These are phyloP conservation scores for Cutaneotrichosporon daszewskae DNA, from an alignment of 1,284 basidiomycete species.

Conservation along the genomic window DNA sequence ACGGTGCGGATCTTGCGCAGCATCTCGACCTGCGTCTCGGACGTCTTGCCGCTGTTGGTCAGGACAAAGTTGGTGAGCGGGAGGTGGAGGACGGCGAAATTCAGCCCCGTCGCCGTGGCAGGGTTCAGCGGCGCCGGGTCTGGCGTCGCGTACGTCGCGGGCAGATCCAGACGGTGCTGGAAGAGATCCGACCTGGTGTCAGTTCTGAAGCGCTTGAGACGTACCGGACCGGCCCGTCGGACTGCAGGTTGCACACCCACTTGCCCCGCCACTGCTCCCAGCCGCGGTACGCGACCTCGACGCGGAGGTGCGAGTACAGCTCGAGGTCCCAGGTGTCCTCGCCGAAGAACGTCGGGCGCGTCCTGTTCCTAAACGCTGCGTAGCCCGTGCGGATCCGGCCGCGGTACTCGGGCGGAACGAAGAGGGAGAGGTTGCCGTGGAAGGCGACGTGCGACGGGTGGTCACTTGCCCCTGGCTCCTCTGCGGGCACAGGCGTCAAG, in stretches of 20 bases:
- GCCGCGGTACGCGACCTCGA: constrained; percentile 47
- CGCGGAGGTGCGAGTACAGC: constrained; percentile 48
- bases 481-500: constrained; percentile 26
- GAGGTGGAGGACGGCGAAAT: constrained; percentile 49
- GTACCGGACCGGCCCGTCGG: constrained; percentile 49
- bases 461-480: too few species aligned
- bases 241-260: constrained; percentile 52
- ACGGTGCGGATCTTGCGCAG: constrained; percentile 49
- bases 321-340: constrained; percentile 51
- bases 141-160: constrained; percentile 22
- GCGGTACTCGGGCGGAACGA: constrained; percentile 36
- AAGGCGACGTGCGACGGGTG: constrained; percentile 39
- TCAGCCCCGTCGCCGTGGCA: constrained; percentile 18
- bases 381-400: constrained; percentile 49
- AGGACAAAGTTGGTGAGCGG: constrained; percentile 51
- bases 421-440: constrained; percentile 38
- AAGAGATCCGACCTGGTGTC: constrained; percentile 49
- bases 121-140: constrained; percentile 25
- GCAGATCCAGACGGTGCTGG: constrained; percentile 51
- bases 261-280: constrained; percentile 45
- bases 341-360: constrained; percentile 49
- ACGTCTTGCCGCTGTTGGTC: constrained; percentile 50
- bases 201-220: constrained; percentile 3
- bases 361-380: constrained; percentile 51
- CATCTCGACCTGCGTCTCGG: constrained; percentile 48